Evolutionary conservation across 768 basidiomycete genomes (phyloP).

Genomic region (Sarcodon aspratus): DNA sequence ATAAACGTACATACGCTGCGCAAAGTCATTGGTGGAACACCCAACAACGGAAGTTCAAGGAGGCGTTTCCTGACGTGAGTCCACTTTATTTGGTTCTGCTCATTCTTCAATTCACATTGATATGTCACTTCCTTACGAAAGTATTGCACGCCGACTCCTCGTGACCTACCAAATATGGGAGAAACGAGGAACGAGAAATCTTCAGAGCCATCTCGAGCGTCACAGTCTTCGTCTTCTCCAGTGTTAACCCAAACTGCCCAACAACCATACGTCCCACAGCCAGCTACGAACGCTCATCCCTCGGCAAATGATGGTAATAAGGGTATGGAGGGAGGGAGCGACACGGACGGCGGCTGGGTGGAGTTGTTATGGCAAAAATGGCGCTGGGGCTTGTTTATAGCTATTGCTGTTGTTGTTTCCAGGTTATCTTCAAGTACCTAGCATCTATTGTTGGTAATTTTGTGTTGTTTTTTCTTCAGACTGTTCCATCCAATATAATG

Average conservation of each 20-base stretch:
- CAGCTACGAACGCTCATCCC: conserved; percentile 1
- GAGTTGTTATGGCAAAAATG: conserved; percentile 73
- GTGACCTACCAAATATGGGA: conserved; percentile 90
- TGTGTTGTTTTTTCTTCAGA: no score
- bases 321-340: conserved; percentile 9
- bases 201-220: conserved; percentile 14
- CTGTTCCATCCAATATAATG: no score
- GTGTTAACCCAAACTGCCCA: background rate
- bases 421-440: conserved; percentile 42
- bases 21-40: conserved; percentile 86
- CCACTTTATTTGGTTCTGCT: background rate
- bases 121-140: conserved; percentile 20
- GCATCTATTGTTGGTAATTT: no score
- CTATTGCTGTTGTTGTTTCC: conserved; percentile 67
- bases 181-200: conserved; percentile 56
- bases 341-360: conserved; percentile 44
- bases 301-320: conserved; percentile 2
- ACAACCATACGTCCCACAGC: background rate
- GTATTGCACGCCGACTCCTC: conserved; percentile 57
- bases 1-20: conserved; percentile 68
- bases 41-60: conserved; percentile 65
- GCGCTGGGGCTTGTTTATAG: conserved; percentile 73
- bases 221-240: conserved; percentile 8
- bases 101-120: background rate
- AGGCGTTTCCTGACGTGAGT: conserved; percentile 82